phyloP scores from a whole-genome alignment of 768 basidiomycete genomes.

The Russula abietina region DNA sequence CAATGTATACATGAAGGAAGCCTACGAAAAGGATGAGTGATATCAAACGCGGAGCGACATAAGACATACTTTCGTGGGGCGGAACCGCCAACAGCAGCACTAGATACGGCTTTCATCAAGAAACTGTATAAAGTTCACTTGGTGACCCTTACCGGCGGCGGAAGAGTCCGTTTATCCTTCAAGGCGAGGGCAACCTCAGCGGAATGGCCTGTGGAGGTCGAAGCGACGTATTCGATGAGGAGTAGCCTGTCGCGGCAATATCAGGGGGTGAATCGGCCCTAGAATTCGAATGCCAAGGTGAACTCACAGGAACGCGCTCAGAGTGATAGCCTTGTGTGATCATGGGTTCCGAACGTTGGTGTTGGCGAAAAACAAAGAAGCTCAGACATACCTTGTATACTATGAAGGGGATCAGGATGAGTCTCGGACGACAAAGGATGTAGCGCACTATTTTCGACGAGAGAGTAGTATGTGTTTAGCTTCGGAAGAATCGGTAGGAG shows the following conservation, averaged over 20 bases:
- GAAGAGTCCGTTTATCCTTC: conserved; percentile 72
- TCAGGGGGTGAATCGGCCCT: neutral
- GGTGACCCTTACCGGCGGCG: conserved; percentile 52
- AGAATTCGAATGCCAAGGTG: neutral
- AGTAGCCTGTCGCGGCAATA: conserved; percentile 49
- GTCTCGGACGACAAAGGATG: conserved; percentile 20
- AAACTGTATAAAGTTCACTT: neutral
- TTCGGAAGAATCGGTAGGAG: conserved; percentile 77
- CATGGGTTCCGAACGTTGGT: neutral
- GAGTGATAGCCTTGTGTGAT: conserved; percentile 55
- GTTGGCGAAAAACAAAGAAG: neutral
- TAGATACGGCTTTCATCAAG: conserved; percentile 29
- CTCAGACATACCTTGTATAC: conserved; percentile 55
- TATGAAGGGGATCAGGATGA: conserved; percentile 28
- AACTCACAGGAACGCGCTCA: conserved; percentile 81
- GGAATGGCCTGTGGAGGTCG: conserved; percentile 53
- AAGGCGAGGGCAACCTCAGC: conserved; percentile 63
- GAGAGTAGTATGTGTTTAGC: conserved; percentile 62
- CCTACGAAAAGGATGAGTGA: conserved; percentile 34
- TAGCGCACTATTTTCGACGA: conserved; percentile 44
- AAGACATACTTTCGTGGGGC: conserved; percentile 64
- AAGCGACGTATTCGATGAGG: conserved; percentile 79
- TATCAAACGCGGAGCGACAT: neutral
- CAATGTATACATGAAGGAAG: conserved; percentile 86
- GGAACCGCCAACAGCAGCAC: conserved; percentile 79